Evolutionary conservation across 495 filamentous ascomycete genomes (phyloP).

Genomic region (Aspergillus incahuasiensis): DNA sequence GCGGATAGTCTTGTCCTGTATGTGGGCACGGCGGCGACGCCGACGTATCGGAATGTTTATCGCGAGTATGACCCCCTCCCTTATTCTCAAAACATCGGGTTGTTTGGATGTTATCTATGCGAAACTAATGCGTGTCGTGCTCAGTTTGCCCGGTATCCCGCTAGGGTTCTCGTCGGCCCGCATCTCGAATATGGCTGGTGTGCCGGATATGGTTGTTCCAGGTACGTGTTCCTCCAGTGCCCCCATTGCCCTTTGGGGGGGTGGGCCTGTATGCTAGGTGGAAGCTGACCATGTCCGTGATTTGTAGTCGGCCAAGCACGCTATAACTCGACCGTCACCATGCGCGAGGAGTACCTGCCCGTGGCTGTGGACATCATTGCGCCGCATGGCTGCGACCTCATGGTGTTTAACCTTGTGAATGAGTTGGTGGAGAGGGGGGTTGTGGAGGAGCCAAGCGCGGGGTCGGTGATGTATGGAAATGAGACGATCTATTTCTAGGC

Average conservation of each 20-base stretch:
- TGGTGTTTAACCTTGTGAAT: conserved; percentile 5
- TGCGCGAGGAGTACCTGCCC: conserved; percentile 6
- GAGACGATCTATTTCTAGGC: not conserved
- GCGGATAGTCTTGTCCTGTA: conserved; percentile 9
- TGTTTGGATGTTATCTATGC: no score
- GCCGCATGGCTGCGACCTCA: conserved; percentile 14
- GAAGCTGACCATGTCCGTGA: no score
- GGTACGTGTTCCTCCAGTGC: not conserved
- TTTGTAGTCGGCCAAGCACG: conserved; percentile 8
- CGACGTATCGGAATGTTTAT: conserved; percentile 3
- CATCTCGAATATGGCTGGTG: conserved; percentile 6
- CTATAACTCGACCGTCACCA: conserved; percentile 7
- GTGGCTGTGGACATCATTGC: conserved; percentile 12
- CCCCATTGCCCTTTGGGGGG: not conserved
- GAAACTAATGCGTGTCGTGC: not conserved
- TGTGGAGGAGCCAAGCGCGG: not conserved
- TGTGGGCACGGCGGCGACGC: not conserved
- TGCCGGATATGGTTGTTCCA: conserved; percentile 12
- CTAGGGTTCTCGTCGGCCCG: not conserved
- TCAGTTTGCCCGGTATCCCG: not conserved
- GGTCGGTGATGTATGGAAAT: not conserved
- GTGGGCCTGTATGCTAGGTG: no score
- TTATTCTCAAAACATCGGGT: no score
- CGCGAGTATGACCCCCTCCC: not conserved
- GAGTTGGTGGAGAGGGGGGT: conserved; percentile 10